phyloP scores from a whole-genome alignment of 1,284 basidiomycete species.

The Afroboletus lepidellus region DNA sequence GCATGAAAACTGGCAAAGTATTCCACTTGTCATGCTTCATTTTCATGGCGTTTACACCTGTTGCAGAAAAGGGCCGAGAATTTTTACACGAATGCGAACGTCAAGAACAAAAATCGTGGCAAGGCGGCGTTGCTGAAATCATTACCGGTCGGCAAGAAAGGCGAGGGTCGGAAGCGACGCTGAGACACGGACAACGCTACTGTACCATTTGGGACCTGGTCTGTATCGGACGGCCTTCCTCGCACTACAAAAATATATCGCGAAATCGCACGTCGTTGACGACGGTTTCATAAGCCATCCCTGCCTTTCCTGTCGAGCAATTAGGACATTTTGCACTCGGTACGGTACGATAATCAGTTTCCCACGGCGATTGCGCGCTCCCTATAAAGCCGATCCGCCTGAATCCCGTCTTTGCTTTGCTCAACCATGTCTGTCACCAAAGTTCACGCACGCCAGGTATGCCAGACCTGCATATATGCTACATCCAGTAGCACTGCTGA shows the following conservation, averaged over 20 bases:
- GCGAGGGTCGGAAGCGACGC: constrained; percentile 40
- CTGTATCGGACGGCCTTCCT: background rate
- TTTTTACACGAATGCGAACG: constrained; percentile 86
- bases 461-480: constrained; percentile 15
- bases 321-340: background rate
- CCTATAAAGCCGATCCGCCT: constrained; percentile 25
- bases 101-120: constrained; percentile 83
- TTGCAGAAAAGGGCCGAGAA: constrained; percentile 82
- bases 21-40: constrained; percentile 8
- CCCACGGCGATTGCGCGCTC: constrained; percentile 25
- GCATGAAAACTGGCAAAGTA: constrained; percentile 90
- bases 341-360: constrained; percentile 33
- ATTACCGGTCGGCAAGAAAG: constrained; percentile 48
- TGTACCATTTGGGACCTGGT: constrained; percentile 11
- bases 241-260: constrained; percentile 11
- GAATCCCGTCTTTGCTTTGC: constrained; percentile 27
- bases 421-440: constrained; percentile 82
- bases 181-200: constrained; percentile 18
- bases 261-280: constrained; percentile 1
- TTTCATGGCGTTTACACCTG: constrained; percentile 12
- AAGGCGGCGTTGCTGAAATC: constrained; percentile 59
- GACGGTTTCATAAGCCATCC: constrained; percentile 13
- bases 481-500: constrained; percentile 10
- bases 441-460: constrained; percentile 85
- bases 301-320: background rate